Evolutionary conservation across 1,139 yeast species (phyloP).

Genomic region (Pichia cactophila): DNA sequence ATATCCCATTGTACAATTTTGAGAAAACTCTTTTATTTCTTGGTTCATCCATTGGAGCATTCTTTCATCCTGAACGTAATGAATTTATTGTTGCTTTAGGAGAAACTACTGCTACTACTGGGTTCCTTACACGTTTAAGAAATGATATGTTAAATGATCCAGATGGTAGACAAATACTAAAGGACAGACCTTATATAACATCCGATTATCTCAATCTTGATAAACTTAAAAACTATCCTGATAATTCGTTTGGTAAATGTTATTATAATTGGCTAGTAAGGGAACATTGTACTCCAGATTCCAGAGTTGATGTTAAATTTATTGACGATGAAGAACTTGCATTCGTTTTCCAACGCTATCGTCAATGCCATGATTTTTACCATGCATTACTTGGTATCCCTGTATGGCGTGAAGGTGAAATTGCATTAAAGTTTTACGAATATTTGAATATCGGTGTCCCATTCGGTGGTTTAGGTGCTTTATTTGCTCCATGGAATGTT

Average conservation of each 20-base stretch:
- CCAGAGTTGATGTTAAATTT: conserved; percentile 78
- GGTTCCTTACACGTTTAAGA: conserved; percentile 55
- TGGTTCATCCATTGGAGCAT: conserved; percentile 80
- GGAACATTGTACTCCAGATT: conserved; percentile 92
- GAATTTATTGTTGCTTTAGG: conserved; percentile 90
- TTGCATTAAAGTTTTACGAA: conserved; percentile 87
- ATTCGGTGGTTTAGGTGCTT: conserved; percentile 89
- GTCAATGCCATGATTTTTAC: conserved; percentile 96
- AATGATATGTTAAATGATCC: conserved; percentile 68
- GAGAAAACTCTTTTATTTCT: conserved; percentile 61
- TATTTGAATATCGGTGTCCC: conserved; percentile 91
- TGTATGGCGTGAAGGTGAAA: conserved; percentile 89
- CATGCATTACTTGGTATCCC: conserved; percentile 91
- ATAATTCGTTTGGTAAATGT: conserved; percentile 68
- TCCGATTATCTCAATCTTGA: conserved; percentile 61
- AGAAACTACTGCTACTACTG: conserved; percentile 78
- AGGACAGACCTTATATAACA: conserved; percentile 79
- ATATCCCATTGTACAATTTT: conserved; percentile 60
- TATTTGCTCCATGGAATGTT: conserved; percentile 69
- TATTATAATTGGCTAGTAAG: conserved; percentile 76
- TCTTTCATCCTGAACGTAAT: conserved; percentile 71
- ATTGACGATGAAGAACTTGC: conserved; percentile 90
- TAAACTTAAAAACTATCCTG: conserved; percentile 52
- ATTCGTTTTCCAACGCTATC: conserved; percentile 80
- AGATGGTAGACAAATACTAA: conserved; percentile 67